Evolutionary conservation across 176 grass and related monocot species (phyloP), one percentile per base, ranked within the genome.

Genomic region (Cenchrus americanus): DNA sequence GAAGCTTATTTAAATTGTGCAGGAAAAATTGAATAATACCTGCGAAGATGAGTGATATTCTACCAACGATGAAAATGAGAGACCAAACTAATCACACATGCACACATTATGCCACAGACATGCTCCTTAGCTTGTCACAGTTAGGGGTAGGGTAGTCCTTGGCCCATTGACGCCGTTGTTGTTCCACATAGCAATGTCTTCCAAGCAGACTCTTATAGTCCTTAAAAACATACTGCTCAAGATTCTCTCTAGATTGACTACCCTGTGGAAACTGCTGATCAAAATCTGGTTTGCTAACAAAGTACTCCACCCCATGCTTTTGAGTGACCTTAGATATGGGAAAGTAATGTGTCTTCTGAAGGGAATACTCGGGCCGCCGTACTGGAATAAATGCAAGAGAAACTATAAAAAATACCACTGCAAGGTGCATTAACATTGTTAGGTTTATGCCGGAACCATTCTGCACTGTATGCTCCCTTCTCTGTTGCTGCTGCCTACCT

Each of bases 261-360:
- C 90, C 95, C 41, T 58, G 85, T 47, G 92, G 90, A 82, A 93
- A 97, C 27, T 60, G 82, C 82, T 86, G 86, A 44, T 97, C 95
- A 86, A 97, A 97, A 80, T 94, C 92, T 75, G 73, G 90, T 62
- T 73, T 93, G 52, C 86, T 91, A 47, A 97, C 95, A 69, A 93
- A 94, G 66, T 89, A 94, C 82, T 97, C 81, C 14, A 97, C 90
- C 19, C 92, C 88, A 69, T 87, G 88, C 65, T 92, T 90, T 41
- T 89, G 79, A 14, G 88, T 93, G 65, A 85, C 88, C 55, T 91
- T 94, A 22, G 84, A 86, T 59, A 97, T 89, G 49, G 86, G 69
- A 73, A 89, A 94, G 19, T 83, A 62, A 58, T 80, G 32, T 62
- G 90, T 89, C 86, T 86, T 91, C n/a, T 94, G 88, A 23, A 97